Conservation (phyloP, 1,284 basidiomycete genomes). For the Ustilago nuda region DNA sequence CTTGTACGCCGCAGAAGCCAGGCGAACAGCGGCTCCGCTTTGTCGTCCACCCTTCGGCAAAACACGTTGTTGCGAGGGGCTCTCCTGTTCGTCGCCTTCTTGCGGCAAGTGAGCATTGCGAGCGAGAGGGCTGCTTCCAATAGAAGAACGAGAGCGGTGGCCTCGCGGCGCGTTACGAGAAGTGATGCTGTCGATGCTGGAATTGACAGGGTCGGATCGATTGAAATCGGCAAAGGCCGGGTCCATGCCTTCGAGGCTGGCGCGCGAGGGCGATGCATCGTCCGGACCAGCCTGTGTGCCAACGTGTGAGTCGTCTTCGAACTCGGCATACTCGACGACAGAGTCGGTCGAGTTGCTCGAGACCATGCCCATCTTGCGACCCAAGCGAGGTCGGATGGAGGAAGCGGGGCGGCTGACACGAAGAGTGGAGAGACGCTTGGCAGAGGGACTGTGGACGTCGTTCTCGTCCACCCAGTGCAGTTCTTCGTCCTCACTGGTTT, state of each 20-base stretch:
- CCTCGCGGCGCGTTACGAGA: slow-evolving; percentile 19
- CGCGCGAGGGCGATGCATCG: slow-evolving; percentile 49
- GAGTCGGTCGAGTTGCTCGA: slow-evolving; percentile 52
- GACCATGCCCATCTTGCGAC: slow-evolving; percentile 41
- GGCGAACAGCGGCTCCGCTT: slow-evolving; percentile 36
- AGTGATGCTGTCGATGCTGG: slow-evolving; percentile 32
- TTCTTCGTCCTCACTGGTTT: slow-evolving; percentile 58
- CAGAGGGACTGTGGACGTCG: slow-evolving; percentile 40
- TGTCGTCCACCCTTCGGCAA: slow-evolving; percentile 40
- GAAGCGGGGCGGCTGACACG: slow-evolving; percentile 32
- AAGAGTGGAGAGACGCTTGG: slow-evolving; percentile 26
- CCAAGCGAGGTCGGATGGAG: slow-evolving; percentile 33
- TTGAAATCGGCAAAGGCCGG: slow-evolving; percentile 55
- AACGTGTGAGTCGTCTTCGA: slow-evolving; percentile 36
- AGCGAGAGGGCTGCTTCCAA: slow-evolving; percentile 55
- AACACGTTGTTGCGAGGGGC: slow-evolving; percentile 24
- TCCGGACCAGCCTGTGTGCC: slow-evolving; percentile 36
- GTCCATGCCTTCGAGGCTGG: slow-evolving; percentile 59
- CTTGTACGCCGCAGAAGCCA: slow-evolving; percentile 45
- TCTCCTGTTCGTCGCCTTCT: slow-evolving; percentile 26
- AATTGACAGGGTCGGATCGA: slow-evolving; percentile 33
- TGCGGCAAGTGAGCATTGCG: slow-evolving; percentile 30
- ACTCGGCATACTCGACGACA: slow-evolving; percentile 46
- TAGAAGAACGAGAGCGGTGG: slow-evolving; percentile 43
- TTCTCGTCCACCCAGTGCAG: slow-evolving; percentile 38